A percentile compares a stretch with the other conserved stretches of the same genome.
Conservation (phyloP, 768 basidiomycete species). For the Leccinum variicolor region DNA sequence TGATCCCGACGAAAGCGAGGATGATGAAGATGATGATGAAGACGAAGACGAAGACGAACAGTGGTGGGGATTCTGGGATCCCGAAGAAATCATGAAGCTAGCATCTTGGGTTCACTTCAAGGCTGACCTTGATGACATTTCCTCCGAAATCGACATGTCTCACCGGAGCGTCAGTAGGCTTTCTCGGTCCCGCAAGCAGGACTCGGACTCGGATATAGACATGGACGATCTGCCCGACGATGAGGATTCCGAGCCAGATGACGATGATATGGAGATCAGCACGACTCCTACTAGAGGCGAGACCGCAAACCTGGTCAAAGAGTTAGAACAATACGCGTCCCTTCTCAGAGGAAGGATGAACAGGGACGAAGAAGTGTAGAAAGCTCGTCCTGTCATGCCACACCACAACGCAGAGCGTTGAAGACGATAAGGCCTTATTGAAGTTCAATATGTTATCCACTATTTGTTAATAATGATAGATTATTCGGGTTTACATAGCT, state of each 20-base stretch:
- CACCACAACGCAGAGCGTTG: slow-evolving; percentile 8
- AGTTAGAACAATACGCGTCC: slow-evolving; percentile 56
- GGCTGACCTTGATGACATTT: slow-evolving; percentile 35
- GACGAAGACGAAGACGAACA: slow-evolving; percentile 40
- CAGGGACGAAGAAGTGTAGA: slow-evolving; percentile 28
- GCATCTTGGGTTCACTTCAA: slow-evolving; percentile 62
- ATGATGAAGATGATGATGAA: slow-evolving; percentile 12
- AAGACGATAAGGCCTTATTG: neutral
- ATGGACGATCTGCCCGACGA: slow-evolving; percentile 16
- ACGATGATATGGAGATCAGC: neutral
- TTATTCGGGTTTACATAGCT: slow-evolving; percentile 11
- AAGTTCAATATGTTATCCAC: slow-evolving; percentile 19
- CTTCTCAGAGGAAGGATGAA: slow-evolving; percentile 56
- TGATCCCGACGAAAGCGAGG: slow-evolving; percentile 25
- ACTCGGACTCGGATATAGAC: slow-evolving; percentile 14
- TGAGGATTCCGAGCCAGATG: slow-evolving; percentile 2
- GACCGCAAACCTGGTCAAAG: slow-evolving; percentile 45
- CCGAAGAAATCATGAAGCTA: slow-evolving; percentile 59
- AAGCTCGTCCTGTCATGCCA: neutral
- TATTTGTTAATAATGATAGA: slow-evolving; percentile 26
- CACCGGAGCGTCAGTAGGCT: neutral
- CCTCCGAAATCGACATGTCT: slow-evolving; percentile 8
- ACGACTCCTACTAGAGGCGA: slow-evolving; percentile 29
- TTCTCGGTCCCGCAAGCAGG: slow-evolving; percentile 1
- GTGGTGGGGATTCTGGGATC: slow-evolving; percentile 80